phyloP scores from a whole-genome alignment of 1,284 basidiomycete genomes.

The Cryptococcus amylolentus region DNA sequence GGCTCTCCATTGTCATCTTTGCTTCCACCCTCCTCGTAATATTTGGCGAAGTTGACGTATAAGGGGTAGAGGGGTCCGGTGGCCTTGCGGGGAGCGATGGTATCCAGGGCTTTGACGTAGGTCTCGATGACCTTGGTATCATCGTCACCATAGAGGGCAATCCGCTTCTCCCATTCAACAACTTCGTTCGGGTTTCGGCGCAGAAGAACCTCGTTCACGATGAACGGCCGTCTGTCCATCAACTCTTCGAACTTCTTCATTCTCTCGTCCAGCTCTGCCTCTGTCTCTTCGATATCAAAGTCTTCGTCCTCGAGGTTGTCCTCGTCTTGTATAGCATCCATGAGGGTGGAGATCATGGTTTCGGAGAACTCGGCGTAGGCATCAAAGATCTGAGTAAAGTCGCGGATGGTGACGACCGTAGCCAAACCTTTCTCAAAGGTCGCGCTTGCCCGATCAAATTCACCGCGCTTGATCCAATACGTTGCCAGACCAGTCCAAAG shows the following conservation, averaged over 20 bases:
- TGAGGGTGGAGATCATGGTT: conserved; percentile 83
- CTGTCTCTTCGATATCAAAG: conserved; percentile 68
- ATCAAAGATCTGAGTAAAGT: conserved; percentile 98
- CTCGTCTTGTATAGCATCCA: conserved; percentile 69
- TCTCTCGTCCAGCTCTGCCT: conserved; percentile 77
- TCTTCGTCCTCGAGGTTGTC: conserved; percentile 64
- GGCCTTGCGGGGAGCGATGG: conserved; percentile 83
- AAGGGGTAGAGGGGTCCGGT: conserved; percentile 87
- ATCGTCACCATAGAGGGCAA: conserved; percentile 88
- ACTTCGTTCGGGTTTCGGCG: conserved; percentile 96
- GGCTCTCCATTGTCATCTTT: conserved; percentile 56
- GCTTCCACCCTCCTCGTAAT: conserved; percentile 92
- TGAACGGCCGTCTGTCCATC: conserved; percentile 92
- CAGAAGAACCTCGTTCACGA: conserved; percentile 92
- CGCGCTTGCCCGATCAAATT: conserved; percentile 81
- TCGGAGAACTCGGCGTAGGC: conserved; percentile 94
- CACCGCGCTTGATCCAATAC: conserved; percentile 96
- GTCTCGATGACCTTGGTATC: conserved; percentile 94
- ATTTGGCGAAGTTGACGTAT: conserved; percentile 93
- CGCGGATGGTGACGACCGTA: conserved; percentile 85
- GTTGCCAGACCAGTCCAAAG: conserved; percentile 96
- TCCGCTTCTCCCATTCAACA: conserved; percentile 98
- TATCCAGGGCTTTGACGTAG: conserved; percentile 83
- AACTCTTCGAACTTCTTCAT: conserved; percentile 94
- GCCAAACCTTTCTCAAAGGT: conserved; percentile 87